These are phyloP conservation scores for Auriculariales sp. DNA, from an alignment of 768 basidiomycete genomes.

Conservation along the genomic window DNA sequence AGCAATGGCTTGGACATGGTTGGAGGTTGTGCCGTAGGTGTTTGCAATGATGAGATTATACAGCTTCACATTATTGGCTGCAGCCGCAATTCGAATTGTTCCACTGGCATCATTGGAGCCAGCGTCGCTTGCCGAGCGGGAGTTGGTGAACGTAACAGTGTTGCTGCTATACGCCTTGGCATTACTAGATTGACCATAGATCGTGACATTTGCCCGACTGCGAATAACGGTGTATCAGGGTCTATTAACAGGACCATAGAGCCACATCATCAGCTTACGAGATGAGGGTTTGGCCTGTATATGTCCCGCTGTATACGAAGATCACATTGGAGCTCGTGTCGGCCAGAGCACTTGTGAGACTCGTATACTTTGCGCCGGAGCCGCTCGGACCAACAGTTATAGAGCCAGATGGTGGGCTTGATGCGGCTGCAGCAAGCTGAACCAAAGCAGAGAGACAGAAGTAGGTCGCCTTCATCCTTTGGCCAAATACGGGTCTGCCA, in stretches of 20 bases:
- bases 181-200: slow-evolving; percentile 1
- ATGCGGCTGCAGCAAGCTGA: no score
- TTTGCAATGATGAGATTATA: slow-evolving; percentile 5
- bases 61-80: not conserved
- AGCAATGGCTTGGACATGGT: slow-evolving; percentile 2
- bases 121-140: slow-evolving; percentile 1
- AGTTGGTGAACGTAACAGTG: slow-evolving; percentile 3
- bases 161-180: not conserved
- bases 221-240: not conserved
- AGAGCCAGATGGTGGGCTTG: not conserved
- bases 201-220: slow-evolving; percentile 2
- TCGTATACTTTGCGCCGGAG: not conserved
- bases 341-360: not conserved
- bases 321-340: slow-evolving; percentile 3
- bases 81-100: slow-evolving; percentile 3
- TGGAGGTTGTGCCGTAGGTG: slow-evolving; percentile 3
- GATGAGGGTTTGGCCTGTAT: slow-evolving; percentile 5
- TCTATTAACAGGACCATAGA: no score
- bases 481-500: no score
- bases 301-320: slow-evolving; percentile 1
- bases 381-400: not conserved
- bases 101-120: slow-evolving; percentile 2
- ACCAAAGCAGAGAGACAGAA: no score
- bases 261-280: no score
- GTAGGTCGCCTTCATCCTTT: no score